A percentile compares a stretch with the other conserved stretches of the same genome.
Conservation (phyloP, 805 yeast genomes). For the Lipomyces sp. region DNA sequence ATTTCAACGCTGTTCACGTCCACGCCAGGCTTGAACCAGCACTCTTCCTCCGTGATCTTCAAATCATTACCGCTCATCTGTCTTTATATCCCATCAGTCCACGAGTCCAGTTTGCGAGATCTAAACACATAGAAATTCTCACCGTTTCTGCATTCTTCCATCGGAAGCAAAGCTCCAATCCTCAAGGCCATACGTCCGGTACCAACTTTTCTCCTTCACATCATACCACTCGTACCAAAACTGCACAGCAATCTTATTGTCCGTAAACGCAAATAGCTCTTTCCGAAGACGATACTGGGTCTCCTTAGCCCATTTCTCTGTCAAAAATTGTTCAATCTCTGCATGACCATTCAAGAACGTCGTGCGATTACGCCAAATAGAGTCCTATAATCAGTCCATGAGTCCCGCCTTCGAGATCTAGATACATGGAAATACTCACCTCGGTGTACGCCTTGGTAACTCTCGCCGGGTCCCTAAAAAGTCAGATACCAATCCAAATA, state of each 20-base stretch:
- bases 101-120: background rate
- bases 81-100: slow-evolving; percentile 2
- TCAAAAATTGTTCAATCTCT: slow-evolving; percentile 29
- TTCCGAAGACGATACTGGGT: slow-evolving; percentile 29
- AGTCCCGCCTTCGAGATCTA: too few species aligned
- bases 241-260: slow-evolving; percentile 34
- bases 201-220: slow-evolving; percentile 24
- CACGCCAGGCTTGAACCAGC: slow-evolving; percentile 31
- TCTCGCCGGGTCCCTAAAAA: slow-evolving; percentile 19
- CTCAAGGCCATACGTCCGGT: slow-evolving; percentile 34
- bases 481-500: background rate
- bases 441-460: slow-evolving; percentile 30
- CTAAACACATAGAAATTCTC: slow-evolving; percentile 1
- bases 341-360: slow-evolving; percentile 25
- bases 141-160: slow-evolving; percentile 34
- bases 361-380: slow-evolving; percentile 35
- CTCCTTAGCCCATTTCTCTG: slow-evolving; percentile 33
- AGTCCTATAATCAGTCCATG: slow-evolving; percentile 3
- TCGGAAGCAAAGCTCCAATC: slow-evolving; percentile 35
- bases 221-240: slow-evolving; percentile 37
- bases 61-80: slow-evolving; percentile 36
- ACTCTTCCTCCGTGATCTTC: slow-evolving; percentile 18
- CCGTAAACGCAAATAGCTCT: slow-evolving; percentile 30
- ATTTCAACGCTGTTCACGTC: slow-evolving; percentile 27
- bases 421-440: too few species aligned